phyloP scores from a whole-genome alignment of 495 filamentous ascomycete species.

The Amphirosellinia nigrospora region DNA sequence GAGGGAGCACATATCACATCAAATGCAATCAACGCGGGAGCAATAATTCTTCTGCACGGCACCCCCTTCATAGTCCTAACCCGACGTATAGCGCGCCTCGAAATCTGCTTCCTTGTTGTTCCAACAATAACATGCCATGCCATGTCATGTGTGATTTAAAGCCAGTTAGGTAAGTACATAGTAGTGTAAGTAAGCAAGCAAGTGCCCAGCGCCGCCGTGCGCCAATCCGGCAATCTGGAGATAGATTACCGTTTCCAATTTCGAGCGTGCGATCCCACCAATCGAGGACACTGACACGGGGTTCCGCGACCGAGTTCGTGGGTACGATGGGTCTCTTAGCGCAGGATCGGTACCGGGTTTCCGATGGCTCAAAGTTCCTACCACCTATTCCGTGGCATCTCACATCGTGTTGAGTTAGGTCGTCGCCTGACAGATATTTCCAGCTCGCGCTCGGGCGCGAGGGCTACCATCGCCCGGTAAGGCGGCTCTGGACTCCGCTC shows the following conservation, averaged over 20 bases:
- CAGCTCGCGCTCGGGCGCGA: background rate
- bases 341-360: constrained; percentile 14
- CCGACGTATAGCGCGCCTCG: background rate
- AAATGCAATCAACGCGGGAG: too few relatives aligned
- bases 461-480: background rate
- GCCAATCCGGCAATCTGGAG: constrained; percentile 25
- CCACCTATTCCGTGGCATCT: background rate
- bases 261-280: constrained; percentile 17
- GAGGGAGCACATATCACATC: too few relatives aligned
- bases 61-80: background rate
- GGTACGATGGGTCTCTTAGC: constrained; percentile 11
- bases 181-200: background rate
- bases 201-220: background rate
- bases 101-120: background rate
- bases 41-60: background rate
- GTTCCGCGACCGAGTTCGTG: constrained; percentile 9
- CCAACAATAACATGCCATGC: background rate
- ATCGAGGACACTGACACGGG: constrained; percentile 1
- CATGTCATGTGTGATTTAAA: background rate
- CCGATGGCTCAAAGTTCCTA: background rate
- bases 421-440: constrained; percentile 5
- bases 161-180: background rate
- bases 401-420: constrained; percentile 1
- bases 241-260: constrained; percentile 10
- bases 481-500: constrained; percentile 7